phyloP scores from a whole-genome alignment of 345 rosid genomes.

The Heritiera fomes region DNA sequence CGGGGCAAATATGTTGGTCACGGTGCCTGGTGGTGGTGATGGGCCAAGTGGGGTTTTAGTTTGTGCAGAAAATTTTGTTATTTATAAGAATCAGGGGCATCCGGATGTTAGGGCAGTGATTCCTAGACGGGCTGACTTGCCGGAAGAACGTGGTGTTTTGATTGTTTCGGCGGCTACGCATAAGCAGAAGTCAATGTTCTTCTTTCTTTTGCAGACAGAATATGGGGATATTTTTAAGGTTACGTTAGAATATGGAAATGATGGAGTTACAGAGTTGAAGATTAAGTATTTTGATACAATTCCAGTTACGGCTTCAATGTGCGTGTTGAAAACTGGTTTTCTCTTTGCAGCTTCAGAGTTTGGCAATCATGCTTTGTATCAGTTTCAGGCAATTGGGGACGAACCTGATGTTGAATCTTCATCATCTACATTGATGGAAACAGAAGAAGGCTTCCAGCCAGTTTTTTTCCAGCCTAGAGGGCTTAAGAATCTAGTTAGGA shows the following conservation, averaged over 20 bases:
- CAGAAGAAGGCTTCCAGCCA: slow-evolving; percentile 96
- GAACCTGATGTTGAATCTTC: slow-evolving; percentile 1
- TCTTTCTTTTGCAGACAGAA: slow-evolving; percentile 95
- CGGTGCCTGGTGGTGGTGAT: slow-evolving; percentile 97
- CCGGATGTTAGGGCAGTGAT: slow-evolving; percentile 89
- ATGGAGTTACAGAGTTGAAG: slow-evolving; percentile 75
- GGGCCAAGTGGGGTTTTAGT: slow-evolving; percentile 97
- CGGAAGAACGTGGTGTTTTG: slow-evolving; percentile 87
- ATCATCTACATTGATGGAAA: slow-evolving; percentile 82
- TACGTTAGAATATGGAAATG: slow-evolving; percentile 73
- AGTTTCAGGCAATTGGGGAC: not conserved
- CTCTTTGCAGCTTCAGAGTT: slow-evolving; percentile 92
- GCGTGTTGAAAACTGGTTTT: slow-evolving; percentile 89
- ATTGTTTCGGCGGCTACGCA: slow-evolving; percentile 91
- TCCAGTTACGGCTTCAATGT: slow-evolving; percentile 81
- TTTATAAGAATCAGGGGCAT: slow-evolving; percentile 94
- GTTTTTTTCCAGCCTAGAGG: slow-evolving; percentile 92
- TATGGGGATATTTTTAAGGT: slow-evolving; percentile 93
- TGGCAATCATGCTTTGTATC: slow-evolving; percentile 90
- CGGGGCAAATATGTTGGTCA: slow-evolving; percentile 97
- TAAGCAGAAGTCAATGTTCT: slow-evolving; percentile 85
- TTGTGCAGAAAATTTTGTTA: slow-evolving; percentile 96
- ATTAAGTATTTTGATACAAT: slow-evolving; percentile 94
- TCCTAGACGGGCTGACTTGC: slow-evolving; percentile 90
- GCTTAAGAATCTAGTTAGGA: slow-evolving; percentile 88